Base-by-base conservation (phyloP, 1,284 basidiomycete genomes). In the Apiotrichum veenhuisii region DNA sequence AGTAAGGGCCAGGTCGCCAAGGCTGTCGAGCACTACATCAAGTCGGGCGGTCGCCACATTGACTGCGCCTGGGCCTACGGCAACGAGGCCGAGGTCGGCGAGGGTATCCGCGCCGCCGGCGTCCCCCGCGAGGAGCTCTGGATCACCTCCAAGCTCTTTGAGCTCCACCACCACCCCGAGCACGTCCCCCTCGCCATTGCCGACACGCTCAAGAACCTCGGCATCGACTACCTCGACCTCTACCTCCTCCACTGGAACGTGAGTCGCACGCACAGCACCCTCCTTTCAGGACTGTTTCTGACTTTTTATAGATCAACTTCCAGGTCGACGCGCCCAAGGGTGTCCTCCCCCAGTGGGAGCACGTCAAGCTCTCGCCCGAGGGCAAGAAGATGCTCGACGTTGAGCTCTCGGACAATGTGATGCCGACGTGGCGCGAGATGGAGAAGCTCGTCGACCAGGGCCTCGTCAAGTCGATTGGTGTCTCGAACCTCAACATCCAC, bases 71-170 rank as follows among this genome's bases (percentile, higher is more conserved):
- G 74, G 73, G 76, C 65, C 30, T 70, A 75, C 58, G 64, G 60
- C 53, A 95, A 95, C 75, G 91, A 95, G 77, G 88, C 85, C 70
- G 88, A 92, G 75, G 90, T 91, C 25, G 91, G 89, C 18, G 70
- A 87, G 53, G 92, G 90, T 40, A 85, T 95, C 72, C 78, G 80
- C 72, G 81, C 62, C 25, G 69, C 74, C 3, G 78, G 80, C 25
- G 77, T 89, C 1, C 79, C 83, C 41, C 82, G 88, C 26, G 78
- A 83, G 60, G 80, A 88, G 36, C 77, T 89, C 59, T 89, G 84
- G 82, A 73, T 89, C 57, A 89, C 82, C 22, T 81, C 80, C 64
- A 85, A 84, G 77, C 80, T 92, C 43, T 90, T 87, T 84, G 79
- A 82, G 83, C 77, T 65, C 57, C 83, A 83, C 70, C 78, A 80